Evolutionary conservation across 208 protist genomes (phyloP).

Genomic region (Trypanosoma mega): DNA sequence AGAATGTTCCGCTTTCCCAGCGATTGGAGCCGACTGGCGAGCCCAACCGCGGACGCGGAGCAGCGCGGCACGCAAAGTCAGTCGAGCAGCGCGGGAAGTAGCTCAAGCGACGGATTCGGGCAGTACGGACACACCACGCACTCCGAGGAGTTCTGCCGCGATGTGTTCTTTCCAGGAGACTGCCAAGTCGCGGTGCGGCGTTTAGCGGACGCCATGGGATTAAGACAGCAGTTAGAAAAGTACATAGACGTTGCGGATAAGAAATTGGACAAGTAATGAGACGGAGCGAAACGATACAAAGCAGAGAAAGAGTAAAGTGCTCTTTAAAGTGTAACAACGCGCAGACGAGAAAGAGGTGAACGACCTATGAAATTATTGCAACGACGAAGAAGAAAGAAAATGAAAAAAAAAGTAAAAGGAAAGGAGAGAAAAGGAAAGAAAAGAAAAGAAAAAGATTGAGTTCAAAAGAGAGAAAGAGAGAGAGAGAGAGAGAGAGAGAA

Average conservation of each 20-base stretch:
- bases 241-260: background rate
- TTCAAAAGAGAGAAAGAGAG: too few species aligned
- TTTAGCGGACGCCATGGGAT: conserved; percentile 50
- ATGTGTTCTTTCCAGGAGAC: conserved; percentile 77
- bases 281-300: conserved; percentile 14
- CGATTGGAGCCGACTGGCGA: conserved; percentile 19
- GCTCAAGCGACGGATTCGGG: conserved; percentile 58
- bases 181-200: conserved; percentile 59
- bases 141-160: conserved; percentile 34
- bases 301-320: conserved; percentile 5
- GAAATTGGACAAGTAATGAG: background rate
- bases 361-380: too few species aligned
- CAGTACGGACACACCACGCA: conserved; percentile 36
- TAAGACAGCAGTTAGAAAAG: conserved; percentile 32
- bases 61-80: background rate
- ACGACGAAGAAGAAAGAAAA: background rate
- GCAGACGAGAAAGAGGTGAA: too few species aligned
- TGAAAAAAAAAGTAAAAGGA: background rate
- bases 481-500: background rate
- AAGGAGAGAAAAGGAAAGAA: background rate
- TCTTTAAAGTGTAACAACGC: too few species aligned
- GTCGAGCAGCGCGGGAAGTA: conserved; percentile 18
- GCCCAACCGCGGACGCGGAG: background rate
- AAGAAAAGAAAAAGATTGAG: too few species aligned
- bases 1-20: conserved; percentile 69